Conservation (phyloP, 306 rosid genomes). For the Amphicarpaea edgeworthii region DNA sequence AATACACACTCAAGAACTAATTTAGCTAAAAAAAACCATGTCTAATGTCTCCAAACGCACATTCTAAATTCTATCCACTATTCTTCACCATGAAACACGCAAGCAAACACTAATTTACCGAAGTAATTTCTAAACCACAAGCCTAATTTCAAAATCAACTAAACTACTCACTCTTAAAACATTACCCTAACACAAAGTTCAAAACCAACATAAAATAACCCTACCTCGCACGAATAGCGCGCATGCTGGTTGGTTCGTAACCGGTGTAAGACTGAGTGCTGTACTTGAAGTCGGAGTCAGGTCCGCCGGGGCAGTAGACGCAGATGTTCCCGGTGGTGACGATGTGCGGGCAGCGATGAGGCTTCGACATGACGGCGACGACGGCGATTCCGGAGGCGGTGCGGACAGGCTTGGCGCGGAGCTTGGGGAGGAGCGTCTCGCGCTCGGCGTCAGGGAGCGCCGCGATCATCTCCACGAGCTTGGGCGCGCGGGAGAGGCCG, state of each 20-base stretch:
- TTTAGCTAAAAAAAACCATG: neutral
- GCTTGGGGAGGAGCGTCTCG: slow-evolving; percentile 86
- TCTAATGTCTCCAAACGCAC: neutral
- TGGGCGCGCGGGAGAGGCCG: slow-evolving; percentile 94
- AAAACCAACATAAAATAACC: slow-evolving; percentile 5
- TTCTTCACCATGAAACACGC: neutral
- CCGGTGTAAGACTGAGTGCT: slow-evolving; percentile 98
- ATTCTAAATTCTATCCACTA: neutral
- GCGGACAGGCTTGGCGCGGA: slow-evolving; percentile 94
- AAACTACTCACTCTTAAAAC: neutral
- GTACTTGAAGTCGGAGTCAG: slow-evolving; percentile 95
- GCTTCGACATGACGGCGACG: slow-evolving; percentile 98
- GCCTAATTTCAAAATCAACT: neutral
- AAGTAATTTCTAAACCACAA: neutral
- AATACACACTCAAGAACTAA: neutral
- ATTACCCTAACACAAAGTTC: neutral
- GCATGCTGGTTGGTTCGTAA: slow-evolving; percentile 97
- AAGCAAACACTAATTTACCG: neutral
- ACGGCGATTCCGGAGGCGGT: slow-evolving; percentile 97
- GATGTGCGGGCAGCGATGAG: slow-evolving; percentile 95
- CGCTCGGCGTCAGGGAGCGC: slow-evolving; percentile 90
- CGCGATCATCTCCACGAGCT: slow-evolving; percentile 97
- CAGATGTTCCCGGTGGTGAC: slow-evolving; percentile 96
- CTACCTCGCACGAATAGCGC: slow-evolving; percentile 97
- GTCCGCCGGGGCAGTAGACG: slow-evolving; percentile 97